Conservation (phyloP, 2,329 filamentous ascomycete species). For the Biscogniauxia marginata region DNA sequence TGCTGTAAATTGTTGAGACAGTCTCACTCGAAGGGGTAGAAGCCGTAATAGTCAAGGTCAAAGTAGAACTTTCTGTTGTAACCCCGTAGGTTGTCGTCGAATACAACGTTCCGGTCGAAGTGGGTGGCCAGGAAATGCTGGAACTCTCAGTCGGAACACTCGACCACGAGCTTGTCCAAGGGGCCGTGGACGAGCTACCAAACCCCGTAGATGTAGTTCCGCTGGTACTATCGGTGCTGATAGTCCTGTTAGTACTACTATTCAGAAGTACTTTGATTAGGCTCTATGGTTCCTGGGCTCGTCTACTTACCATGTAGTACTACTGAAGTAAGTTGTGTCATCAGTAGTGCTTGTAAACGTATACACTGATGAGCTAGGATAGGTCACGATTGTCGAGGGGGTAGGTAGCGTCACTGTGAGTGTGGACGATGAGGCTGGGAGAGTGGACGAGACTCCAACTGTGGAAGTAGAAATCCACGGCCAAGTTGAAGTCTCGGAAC, state of each 20-base stretch:
- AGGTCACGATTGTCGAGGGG: background rate
- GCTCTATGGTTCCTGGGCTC: background rate
- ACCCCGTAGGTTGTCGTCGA: constrained; percentile 1
- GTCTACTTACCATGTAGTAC: background rate
- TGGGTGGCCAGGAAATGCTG: background rate
- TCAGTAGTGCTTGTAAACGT: too few species aligned
- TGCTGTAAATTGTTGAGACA: constrained; percentile 6
- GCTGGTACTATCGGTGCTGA: background rate
- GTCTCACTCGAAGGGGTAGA: constrained; percentile 6
- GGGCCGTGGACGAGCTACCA: background rate
- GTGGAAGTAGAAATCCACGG: constrained; percentile 14
- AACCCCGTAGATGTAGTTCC: background rate
- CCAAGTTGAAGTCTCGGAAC: constrained; percentile 17
- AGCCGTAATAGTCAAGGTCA: constrained; percentile 9
- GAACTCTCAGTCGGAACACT: background rate
- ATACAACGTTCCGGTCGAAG: constrained; percentile 1
- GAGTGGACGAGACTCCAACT: constrained; percentile 17
- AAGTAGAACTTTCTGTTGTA: constrained; percentile 7
- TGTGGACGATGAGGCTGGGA: constrained; percentile 5
- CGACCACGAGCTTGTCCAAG: background rate
- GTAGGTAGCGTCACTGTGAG: constrained; percentile 7
- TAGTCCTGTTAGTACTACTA: background rate
- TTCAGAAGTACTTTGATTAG: background rate
- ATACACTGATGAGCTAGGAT: background rate
- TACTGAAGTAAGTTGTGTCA: too few species aligned